Evolutionary conservation across 495 filamentous ascomycete genomes (phyloP).

Genomic region (Hypoxylon intermedium): DNA sequence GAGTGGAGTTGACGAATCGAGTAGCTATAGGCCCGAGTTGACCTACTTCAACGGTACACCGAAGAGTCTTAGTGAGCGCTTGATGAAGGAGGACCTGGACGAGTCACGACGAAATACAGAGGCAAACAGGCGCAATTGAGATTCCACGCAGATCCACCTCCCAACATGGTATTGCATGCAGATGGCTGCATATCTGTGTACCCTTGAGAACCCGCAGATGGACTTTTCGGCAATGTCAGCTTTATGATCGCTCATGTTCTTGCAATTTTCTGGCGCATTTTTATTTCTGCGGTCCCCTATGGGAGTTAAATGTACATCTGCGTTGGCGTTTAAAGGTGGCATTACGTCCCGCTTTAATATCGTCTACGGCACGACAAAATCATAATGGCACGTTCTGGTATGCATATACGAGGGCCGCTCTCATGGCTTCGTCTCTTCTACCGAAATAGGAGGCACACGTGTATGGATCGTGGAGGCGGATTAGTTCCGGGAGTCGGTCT

Average conservation of each 20-base stretch:
- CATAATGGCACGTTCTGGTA: neutral
- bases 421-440: slow-evolving; percentile 6
- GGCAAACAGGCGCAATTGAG: slow-evolving; percentile 17
- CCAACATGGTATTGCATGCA: neutral
- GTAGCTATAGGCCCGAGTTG: slow-evolving; percentile 50
- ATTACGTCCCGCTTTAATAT: slow-evolving; percentile 16
- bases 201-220: neutral
- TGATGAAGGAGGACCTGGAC: slow-evolving; percentile 51
- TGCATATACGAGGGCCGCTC: slow-evolving; percentile 5
- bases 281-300: neutral
- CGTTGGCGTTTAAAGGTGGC: slow-evolving; percentile 22
- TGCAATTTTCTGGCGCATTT: slow-evolving; percentile 19
- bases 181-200: neutral
- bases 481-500: slow-evolving; percentile 5
- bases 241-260: slow-evolving; percentile 11
- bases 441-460: slow-evolving; percentile 6
- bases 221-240: neutral
- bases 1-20: slow-evolving; percentile 48
- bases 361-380: slow-evolving; percentile 7
- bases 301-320: slow-evolving; percentile 16
- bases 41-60: slow-evolving; percentile 44
- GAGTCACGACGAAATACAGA: slow-evolving; percentile 29
- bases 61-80: slow-evolving; percentile 51
- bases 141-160: neutral
- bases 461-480: neutral